These are phyloP conservation scores for Euryodendron excelsum DNA, from an alignment of 148 eudicot genomes.

Conservation along the genomic window DNA sequence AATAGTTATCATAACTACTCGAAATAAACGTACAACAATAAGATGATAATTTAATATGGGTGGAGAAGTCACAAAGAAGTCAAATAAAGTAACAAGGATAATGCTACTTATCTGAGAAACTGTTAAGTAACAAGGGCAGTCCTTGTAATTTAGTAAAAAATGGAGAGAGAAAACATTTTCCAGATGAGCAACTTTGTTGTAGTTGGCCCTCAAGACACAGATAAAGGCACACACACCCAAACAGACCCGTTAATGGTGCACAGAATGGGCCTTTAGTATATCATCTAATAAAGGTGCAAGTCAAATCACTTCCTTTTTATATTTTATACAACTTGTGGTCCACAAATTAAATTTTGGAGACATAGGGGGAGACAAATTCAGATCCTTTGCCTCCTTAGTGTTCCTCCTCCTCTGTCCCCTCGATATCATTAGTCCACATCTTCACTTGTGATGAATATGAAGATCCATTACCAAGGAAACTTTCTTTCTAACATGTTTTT, in stretches of 20 bases:
- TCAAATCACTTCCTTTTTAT: background rate
- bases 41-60: background rate
- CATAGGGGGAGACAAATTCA: too few relatives aligned
- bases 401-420: too few relatives aligned
- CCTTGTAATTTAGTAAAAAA: background rate
- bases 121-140: background rate
- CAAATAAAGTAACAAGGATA: conserved; percentile 4
- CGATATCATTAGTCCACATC: too few relatives aligned
- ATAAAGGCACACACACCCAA: background rate
- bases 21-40: background rate
- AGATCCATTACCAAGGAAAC: too few relatives aligned
- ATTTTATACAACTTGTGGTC: background rate
- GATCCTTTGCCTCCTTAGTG: too few relatives aligned
- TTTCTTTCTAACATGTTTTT: too few relatives aligned
- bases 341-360: background rate
- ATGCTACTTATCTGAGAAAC: background rate
- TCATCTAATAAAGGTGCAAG: background rate
- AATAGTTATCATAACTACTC: background rate
- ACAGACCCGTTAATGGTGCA: background rate
- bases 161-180: background rate
- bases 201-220: background rate
- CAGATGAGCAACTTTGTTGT: background rate
- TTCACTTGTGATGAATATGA: too few relatives aligned
- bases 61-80: background rate
- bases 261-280: background rate